A percentile compares a stretch with the other conserved stretches of the same genome.
Conservation (phyloP, 1,139 yeast genomes). For the Wickerhamomyces sp. region DNA sequence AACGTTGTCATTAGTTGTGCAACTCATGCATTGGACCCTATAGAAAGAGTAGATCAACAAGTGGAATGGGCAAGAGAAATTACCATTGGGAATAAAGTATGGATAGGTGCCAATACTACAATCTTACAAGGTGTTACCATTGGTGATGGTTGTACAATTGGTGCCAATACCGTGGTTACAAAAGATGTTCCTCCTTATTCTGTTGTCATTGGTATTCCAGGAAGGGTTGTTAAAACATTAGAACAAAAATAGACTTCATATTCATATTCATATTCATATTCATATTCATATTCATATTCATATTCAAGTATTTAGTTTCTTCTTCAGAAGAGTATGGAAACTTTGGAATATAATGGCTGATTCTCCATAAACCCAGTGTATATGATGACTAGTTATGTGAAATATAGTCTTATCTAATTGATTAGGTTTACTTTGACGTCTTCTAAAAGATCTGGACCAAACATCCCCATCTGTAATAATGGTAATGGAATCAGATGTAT, state of each 20-base stretch:
- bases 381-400: slow-evolving; percentile 4
- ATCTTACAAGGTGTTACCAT: slow-evolving; percentile 64
- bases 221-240: slow-evolving; percentile 37
- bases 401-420: slow-evolving; percentile 10
- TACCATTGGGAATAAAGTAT: slow-evolving; percentile 56
- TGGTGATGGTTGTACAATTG: slow-evolving; percentile 60
- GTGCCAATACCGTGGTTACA: slow-evolving; percentile 63
- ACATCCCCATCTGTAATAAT: slow-evolving; percentile 24
- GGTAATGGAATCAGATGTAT: neutral
- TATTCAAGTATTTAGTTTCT: neutral
- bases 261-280: neutral
- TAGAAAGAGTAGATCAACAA: slow-evolving; percentile 34
- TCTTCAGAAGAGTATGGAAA: slow-evolving; percentile 14
- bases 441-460: slow-evolving; percentile 31
- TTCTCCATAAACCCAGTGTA: slow-evolving; percentile 19
- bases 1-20: slow-evolving; percentile 59
- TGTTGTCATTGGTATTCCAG: slow-evolving; percentile 61
- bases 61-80: slow-evolving; percentile 55
- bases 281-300: too few species aligned
- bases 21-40: slow-evolving; percentile 56
- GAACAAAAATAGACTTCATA: neutral
- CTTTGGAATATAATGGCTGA: slow-evolving; percentile 17
- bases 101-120: slow-evolving; percentile 57
- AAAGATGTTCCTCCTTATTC: slow-evolving; percentile 48
- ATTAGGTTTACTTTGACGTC: slow-evolving; percentile 13